Evolutionary conservation across 495 filamentous ascomycete species (phyloP).

Genomic region (Parathielavia hyrcaniae): DNA sequence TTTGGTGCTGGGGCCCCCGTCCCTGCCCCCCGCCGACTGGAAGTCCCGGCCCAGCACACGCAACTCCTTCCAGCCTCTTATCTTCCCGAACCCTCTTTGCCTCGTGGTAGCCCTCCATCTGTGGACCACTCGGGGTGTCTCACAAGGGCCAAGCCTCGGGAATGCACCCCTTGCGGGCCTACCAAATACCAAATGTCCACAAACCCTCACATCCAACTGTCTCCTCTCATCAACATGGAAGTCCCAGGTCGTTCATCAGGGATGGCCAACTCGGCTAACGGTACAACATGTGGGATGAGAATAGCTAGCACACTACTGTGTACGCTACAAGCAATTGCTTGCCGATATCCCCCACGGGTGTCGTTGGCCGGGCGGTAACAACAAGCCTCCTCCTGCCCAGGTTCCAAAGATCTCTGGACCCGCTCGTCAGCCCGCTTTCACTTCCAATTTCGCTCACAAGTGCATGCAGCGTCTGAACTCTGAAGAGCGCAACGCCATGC

Average conservation of each 20-base stretch:
- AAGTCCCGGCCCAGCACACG: constrained; percentile 29
- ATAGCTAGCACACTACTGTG: too few species aligned
- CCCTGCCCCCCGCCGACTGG: constrained; percentile 28
- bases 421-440: constrained; percentile 8
- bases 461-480: constrained; percentile 15
- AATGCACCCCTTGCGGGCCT: constrained; percentile 8
- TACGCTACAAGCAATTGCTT: background rate
- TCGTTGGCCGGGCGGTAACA: background rate
- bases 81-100: constrained; percentile 39
- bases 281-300: background rate
- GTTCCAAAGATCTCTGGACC: constrained; percentile 11
- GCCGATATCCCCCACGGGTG: background rate
- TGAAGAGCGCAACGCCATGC: constrained; percentile 29
- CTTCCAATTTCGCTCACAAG: constrained; percentile 16
- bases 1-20: constrained; percentile 21
- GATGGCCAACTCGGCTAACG: background rate
- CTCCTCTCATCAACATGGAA: background rate
- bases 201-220: background rate
- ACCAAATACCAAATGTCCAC: constrained; percentile 8
- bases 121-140: constrained; percentile 11
- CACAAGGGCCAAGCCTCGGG: background rate
- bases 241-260: background rate
- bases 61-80: constrained; percentile 25
- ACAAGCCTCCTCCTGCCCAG: background rate
- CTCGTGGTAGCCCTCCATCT: constrained; percentile 33